Base-by-base conservation (phyloP, 2,329 filamentous ascomycete genomes). In the Diaporthe caulivora region DNA sequence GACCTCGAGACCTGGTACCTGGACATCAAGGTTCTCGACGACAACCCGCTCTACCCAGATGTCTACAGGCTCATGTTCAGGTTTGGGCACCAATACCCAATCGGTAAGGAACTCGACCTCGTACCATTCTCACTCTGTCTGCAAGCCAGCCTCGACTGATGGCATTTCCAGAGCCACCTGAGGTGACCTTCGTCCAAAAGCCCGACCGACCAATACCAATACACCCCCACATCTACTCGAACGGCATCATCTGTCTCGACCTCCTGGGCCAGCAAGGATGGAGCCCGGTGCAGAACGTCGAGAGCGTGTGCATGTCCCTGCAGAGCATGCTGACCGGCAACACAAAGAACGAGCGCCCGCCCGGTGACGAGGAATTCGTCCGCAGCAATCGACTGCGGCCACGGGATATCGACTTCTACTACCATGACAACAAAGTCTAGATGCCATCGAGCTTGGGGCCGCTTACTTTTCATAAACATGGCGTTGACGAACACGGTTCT, bases 291-390 rank as follows among this genome's bases (percentile, higher is more conserved):
- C 97, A 99, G 81, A 98, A 96, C 74, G 97, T 98, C 11, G 96
- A 98, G 86, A 97, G 94, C 80, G 92, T 99, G 34, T 98, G 95
- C 86, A 97, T 99, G 90, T 97, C 95, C 83, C 90, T 99, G 71
- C 97, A 99, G 84, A 98, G 95, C 85, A 99, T 99, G 97, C 84
- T 99, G 80, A 98, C 97, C 1, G 95, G 96, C 75, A 99, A 99
- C 82, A 93, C 91, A 15, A 96, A 95, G 84, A 93, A 96, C 79
- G 95, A 98, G 84, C 89, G 97, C 44, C 97, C 97, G 0, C 93
- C 93, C 0, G 97, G 96, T 5, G 95, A 99, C 80, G 94, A 93
- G 72, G 93, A 97, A 15, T 98, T 99, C 80, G 95, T 98, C 34
- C 88, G 90, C 71, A 91, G 90, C 75, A 98, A 98, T 80, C 91